Evolutionary conservation across 1,284 basidiomycete genomes (phyloP).

Genomic region (Ustilago xerochloae): DNA sequence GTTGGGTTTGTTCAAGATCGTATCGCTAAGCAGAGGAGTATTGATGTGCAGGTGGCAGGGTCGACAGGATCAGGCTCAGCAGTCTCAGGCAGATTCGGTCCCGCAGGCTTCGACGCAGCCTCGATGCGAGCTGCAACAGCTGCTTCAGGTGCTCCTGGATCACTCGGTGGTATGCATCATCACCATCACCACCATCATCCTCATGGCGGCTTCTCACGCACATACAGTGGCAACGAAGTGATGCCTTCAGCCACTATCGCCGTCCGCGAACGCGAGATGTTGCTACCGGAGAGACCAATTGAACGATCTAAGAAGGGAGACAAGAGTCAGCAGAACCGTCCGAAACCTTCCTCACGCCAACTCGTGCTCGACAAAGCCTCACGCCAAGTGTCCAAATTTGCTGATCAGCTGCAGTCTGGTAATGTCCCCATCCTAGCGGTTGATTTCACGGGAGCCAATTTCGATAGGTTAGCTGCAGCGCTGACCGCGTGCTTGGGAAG

Average conservation of each 20-base stretch:
- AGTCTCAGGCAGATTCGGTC: conserved; percentile 4
- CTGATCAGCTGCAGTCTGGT: conserved; percentile 49
- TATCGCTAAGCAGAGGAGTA: conserved; percentile 52
- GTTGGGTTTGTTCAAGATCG: conserved; percentile 56
- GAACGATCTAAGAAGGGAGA: conserved; percentile 50
- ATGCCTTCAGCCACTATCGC: conserved; percentile 46
- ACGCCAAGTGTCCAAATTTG: conserved; percentile 50
- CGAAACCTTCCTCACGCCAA: conserved; percentile 48
- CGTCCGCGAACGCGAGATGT: conserved; percentile 49
- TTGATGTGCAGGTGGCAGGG: conserved; percentile 46
- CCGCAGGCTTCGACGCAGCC: conserved; percentile 16
- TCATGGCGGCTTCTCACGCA: conserved; percentile 33
- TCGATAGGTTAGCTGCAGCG: conserved; percentile 46
- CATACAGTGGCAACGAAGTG: conserved; percentile 42
- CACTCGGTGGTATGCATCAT: conserved; percentile 21
- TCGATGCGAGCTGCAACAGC: conserved; percentile 20
- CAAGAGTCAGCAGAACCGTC: conserved; percentile 48
- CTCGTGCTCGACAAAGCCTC: conserved; percentile 59
- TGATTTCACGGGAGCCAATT: conserved; percentile 50
- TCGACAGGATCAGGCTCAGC: conserved; percentile 13
- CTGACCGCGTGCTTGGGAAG: conserved; percentile 48
- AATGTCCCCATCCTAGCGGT: conserved; percentile 61
- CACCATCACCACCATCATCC: conserved; percentile 35
- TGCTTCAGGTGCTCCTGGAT: conserved; percentile 10
- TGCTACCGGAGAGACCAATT: conserved; percentile 50